Percentiles rank a stretch among this genome's conserved stretches.
phyloP scores from a whole-genome alignment of 1,284 basidiomycete species.

The Austropuccinia psidii region DNA sequence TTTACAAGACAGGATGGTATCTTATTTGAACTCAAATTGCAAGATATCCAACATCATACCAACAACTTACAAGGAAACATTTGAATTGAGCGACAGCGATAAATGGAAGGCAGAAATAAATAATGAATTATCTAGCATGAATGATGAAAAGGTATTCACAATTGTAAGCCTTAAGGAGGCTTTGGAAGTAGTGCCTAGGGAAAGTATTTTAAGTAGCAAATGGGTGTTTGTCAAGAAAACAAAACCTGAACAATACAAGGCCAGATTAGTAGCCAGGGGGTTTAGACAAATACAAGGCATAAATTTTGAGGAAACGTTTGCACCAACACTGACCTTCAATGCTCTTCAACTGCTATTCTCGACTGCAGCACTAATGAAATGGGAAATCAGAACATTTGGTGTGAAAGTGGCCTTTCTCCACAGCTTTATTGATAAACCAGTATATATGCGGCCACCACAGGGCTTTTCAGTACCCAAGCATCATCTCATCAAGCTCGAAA shows the following conservation, averaged over 20 bases:
- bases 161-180: too few relatives aligned
- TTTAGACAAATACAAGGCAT: neutral
- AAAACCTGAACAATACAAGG: neutral
- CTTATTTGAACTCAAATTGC: too few relatives aligned
- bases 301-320: neutral
- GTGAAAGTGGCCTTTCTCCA: constrained; percentile 1
- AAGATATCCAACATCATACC: too few relatives aligned
- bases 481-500: neutral
- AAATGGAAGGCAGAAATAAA: too few relatives aligned
- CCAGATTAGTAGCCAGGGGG: neutral
- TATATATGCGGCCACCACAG: neutral
- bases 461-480: neutral
- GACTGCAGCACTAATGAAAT: neutral
- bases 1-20: too few relatives aligned
- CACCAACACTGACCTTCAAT: neutral
- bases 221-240: too few relatives aligned
- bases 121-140: too few relatives aligned
- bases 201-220: too few relatives aligned
- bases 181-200: too few relatives aligned
- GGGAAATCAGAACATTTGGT: neutral
- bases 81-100: too few relatives aligned
- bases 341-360: neutral
- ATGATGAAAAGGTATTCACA: too few relatives aligned
- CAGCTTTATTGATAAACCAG: neutral
- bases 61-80: too few relatives aligned